Evolutionary conservation across 1,139 yeast genomes (phyloP).

Genomic region (Ogataea hybrid): DNA sequence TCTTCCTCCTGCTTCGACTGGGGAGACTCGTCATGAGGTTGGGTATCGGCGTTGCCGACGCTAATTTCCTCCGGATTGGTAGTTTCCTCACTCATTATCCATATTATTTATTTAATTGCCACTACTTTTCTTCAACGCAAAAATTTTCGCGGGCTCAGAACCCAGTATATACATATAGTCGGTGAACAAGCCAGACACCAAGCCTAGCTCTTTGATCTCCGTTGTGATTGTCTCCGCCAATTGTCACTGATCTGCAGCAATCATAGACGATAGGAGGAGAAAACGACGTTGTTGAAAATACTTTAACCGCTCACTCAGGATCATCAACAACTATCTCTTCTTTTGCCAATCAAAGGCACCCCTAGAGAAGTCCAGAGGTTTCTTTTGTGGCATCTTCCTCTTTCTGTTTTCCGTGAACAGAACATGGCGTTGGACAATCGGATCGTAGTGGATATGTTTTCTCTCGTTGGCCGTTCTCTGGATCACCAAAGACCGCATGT

Average conservation of each 20-base stretch:
- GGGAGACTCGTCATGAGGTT: not conserved
- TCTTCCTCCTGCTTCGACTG: slow-evolving; percentile 1
- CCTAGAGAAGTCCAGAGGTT: slow-evolving; percentile 60
- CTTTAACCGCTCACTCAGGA: too few species aligned
- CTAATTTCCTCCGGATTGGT: not conserved
- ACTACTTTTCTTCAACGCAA: slow-evolving; percentile 11
- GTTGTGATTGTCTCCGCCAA: too few species aligned
- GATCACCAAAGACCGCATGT: slow-evolving; percentile 71
- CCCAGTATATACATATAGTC: slow-evolving; percentile 6
- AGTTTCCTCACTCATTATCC: slow-evolving; percentile 11
- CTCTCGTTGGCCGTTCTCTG: slow-evolving; percentile 81
- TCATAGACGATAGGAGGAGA: too few species aligned
- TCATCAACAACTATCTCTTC: slow-evolving; percentile 19
- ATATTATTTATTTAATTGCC: slow-evolving; percentile 8
- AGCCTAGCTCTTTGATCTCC: too few species aligned
- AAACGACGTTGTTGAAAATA: too few species aligned
- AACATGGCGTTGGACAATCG: slow-evolving; percentile 76
- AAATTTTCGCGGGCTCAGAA: slow-evolving; percentile 12
- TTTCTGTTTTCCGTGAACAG: slow-evolving; percentile 85
- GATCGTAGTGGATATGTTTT: slow-evolving; percentile 87
- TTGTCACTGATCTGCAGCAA: too few species aligned
- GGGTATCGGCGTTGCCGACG: not conserved
- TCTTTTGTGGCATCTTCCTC: slow-evolving; percentile 72
- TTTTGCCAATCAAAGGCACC: slow-evolving; percentile 38
- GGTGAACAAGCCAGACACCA: not conserved